phyloP scores from a whole-genome alignment of 495 filamentous ascomycete species.

The Bacidia gigantensis region DNA sequence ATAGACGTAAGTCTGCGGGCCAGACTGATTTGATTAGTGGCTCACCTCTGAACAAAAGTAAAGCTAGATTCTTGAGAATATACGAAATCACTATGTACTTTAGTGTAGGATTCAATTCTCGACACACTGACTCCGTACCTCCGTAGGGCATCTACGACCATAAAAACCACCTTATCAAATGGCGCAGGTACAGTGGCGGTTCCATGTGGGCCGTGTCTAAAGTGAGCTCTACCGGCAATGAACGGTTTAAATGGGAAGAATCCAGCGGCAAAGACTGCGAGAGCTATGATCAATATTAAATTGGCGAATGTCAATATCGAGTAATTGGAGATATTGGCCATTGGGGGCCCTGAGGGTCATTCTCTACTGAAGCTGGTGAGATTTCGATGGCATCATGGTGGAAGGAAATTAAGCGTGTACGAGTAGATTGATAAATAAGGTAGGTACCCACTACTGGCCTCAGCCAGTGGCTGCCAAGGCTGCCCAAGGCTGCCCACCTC shows the following conservation, averaged over 20 bases:
- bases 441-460: no score
- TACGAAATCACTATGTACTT: constrained; percentile 78
- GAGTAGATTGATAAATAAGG: no score
- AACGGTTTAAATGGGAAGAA: constrained; percentile 98
- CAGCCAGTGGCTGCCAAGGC: no score
- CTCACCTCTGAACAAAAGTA: constrained; percentile 71
- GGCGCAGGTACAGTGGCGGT: constrained; percentile 39
- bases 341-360: constrained; percentile 5
- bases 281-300: constrained; percentile 59
- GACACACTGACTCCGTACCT: constrained; percentile 52
- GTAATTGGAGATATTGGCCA: not conserved
- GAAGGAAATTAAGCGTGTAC: no score
- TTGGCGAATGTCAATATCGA: no score
- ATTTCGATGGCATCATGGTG: no score
- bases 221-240: constrained; percentile 64
- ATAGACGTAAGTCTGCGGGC: constrained; percentile 2
- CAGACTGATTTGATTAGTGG: not conserved
- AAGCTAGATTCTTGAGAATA: constrained; percentile 74
- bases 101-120: not conserved
- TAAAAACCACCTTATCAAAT: constrained; percentile 87
- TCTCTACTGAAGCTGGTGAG: no score
- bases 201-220: constrained; percentile 33
- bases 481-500: no score
- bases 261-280: constrained; percentile 73
- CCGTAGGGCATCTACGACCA: constrained; percentile 91